Evolutionary conservation across 495 filamentous ascomycete species (phyloP).

Genomic region (Lophium mytilinum): DNA sequence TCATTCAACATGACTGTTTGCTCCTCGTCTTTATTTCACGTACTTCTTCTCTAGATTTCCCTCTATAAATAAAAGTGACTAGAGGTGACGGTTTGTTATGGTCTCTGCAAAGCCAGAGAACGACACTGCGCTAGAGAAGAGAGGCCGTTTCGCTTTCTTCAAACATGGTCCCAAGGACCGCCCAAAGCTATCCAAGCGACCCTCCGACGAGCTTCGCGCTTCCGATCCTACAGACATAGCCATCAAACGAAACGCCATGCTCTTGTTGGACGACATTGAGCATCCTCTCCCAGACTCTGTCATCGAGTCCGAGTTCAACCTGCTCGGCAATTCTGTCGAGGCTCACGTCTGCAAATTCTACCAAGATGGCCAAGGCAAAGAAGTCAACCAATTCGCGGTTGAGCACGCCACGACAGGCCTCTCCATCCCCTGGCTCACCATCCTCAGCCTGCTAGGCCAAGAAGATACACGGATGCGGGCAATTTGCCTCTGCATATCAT

Average conservation of each 20-base stretch:
- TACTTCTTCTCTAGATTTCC: no score
- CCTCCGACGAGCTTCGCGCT: neutral
- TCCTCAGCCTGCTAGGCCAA: neutral
- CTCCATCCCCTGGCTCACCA: neutral
- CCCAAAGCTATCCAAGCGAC: neutral
- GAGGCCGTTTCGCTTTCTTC: neutral
- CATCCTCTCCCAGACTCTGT: neutral
- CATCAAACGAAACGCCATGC: neutral
- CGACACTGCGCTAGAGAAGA: no score
- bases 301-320: neutral
- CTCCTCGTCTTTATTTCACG: no score
- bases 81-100: no score
- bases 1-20: no score
- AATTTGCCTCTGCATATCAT: slow-evolving; percentile 4
- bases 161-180: neutral
- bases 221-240: neutral
- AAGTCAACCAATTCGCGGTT: neutral
- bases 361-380: neutral
- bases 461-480: neutral
- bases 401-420: slow-evolving; percentile 4
- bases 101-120: no score
- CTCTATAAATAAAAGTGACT: no score
- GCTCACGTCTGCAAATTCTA: slow-evolving; percentile 2
- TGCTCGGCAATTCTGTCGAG: neutral
- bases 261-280: neutral